A percentile compares a stretch with the other conserved stretches of the same genome.
phyloP scores from a whole-genome alignment of 176 grass and related monocot genomes.

The Rhynchospora tenuis region DNA sequence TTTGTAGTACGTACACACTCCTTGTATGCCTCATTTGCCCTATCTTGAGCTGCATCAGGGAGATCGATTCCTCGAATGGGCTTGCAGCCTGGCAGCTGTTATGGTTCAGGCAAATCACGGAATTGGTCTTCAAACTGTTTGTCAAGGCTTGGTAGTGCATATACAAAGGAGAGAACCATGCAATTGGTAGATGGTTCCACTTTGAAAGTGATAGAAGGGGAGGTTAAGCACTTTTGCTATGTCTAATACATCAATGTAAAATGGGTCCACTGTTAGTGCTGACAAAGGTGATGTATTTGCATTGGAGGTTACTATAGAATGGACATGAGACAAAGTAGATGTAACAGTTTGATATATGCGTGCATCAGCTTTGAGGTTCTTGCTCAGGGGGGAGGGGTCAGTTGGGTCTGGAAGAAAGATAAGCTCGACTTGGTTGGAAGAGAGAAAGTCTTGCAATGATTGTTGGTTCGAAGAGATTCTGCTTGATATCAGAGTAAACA shows the following conservation, averaged over 20 bases:
- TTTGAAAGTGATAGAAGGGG: conserved; percentile 37
- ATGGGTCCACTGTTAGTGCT: conserved; percentile 44
- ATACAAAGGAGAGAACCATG: conserved; percentile 37
- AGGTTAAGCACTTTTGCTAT: conserved; percentile 28
- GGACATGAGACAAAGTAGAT: neutral
- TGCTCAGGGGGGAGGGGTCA: conserved; percentile 25
- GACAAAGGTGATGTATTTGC: neutral
- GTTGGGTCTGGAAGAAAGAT: conserved; percentile 38
- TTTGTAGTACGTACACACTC: conserved; percentile 52
- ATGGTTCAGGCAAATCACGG: conserved; percentile 36
- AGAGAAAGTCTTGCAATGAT: conserved; percentile 29
- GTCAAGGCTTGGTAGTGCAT: conserved; percentile 43
- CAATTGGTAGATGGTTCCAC: conserved; percentile 50
- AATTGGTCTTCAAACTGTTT: conserved; percentile 25
- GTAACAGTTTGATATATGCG: conserved; percentile 34
- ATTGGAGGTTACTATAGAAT: neutral
- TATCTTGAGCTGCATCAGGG: conserved; percentile 42
- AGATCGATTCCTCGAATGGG: conserved; percentile 48
- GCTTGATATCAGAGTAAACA: conserved; percentile 38
- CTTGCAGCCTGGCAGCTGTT: conserved; percentile 51
- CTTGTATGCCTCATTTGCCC: conserved; percentile 29
- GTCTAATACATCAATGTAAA: conserved; percentile 41
- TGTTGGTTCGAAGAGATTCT: conserved; percentile 29
- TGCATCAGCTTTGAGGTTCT: conserved; percentile 34
- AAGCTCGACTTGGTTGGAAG: neutral